Percentiles rank a stretch among this genome's conserved stretches.
These are phyloP conservation scores for Candida silvicultrix DNA, from an alignment of 805 yeast genomes.

Conservation along the genomic window DNA sequence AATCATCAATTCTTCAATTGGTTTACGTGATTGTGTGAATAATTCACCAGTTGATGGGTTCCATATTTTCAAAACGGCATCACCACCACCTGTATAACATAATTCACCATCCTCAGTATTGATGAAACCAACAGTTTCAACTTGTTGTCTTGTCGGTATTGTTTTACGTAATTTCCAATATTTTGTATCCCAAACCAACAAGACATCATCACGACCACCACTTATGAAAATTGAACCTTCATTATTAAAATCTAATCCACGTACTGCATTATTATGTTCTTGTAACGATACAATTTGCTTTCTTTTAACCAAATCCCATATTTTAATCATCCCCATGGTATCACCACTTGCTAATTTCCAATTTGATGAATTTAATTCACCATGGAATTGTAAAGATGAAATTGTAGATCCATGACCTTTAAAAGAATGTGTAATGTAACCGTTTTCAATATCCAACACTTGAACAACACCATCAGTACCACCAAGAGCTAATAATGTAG, in stretches of 20 bases:
- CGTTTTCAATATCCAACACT: slow-evolving; percentile 89
- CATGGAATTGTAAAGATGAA: slow-evolving; percentile 69
- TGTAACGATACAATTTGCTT: slow-evolving; percentile 55
- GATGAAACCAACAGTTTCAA: slow-evolving; percentile 65
- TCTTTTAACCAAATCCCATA: slow-evolving; percentile 67
- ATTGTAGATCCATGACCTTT: slow-evolving; percentile 92
- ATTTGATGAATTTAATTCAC: slow-evolving; percentile 55
- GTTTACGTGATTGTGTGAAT: slow-evolving; percentile 34
- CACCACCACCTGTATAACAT: slow-evolving; percentile 60
- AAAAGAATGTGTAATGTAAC: slow-evolving; percentile 80
- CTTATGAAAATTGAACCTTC: slow-evolving; percentile 54
- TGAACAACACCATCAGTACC: slow-evolving; percentile 90
- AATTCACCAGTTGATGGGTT: slow-evolving; percentile 50
- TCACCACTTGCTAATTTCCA: slow-evolving; percentile 82
- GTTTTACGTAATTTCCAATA: slow-evolving; percentile 56
- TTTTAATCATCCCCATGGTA: slow-evolving; percentile 46
- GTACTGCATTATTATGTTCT: slow-evolving; percentile 80
- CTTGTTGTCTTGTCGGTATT: slow-evolving; percentile 65
- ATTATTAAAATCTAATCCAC: slow-evolving; percentile 66
- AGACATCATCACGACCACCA: slow-evolving; percentile 87
- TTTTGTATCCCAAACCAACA: slow-evolving; percentile 49
- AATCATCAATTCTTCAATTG: slow-evolving; percentile 70
- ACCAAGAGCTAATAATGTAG: slow-evolving; percentile 87
- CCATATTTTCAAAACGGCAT: slow-evolving; percentile 64
- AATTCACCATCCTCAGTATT: slow-evolving; percentile 74